Evolutionary conservation across 108 stramenopile genomes (phyloP), one percentile per base, ranked within the genome.

Genomic region (Epithemia pelagica): DNA sequence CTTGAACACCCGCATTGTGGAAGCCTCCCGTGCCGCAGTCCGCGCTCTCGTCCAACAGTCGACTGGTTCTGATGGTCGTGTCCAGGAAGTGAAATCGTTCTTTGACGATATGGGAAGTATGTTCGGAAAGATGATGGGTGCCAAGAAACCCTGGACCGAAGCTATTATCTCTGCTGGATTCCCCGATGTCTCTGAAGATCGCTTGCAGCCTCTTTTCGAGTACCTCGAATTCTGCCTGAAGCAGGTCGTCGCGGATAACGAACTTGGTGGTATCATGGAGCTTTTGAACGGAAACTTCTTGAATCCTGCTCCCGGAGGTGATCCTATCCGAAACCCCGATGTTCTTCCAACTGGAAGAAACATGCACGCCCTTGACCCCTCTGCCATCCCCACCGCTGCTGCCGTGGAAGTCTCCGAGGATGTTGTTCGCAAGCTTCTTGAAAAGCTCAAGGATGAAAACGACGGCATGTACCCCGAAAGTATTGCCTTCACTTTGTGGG

Each of bases 211-310:
- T 30, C 74, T 97, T 8, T 86, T 97, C 73, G 67, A 63, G 19
- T 97, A 97, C 88, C 79, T 97, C 27, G 96, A 97, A 76, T 96
- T 96, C 81, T 96, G 95, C 83, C 82, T 97, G 70, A 95, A 94
- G 78, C 96, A 97, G 78, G 81, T 97, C 58, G 95, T 97, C 67
- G 94, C 94, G n/a, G 88, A 97, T 79, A 95, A 97, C 76, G 96
- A 97, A 73, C 88, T 97, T 58, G 87, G 90, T 58, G 95, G 92
- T 23, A 90, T 97, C 54, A 85, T 96, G 86, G 83, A 89, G 69
- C 86, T 95, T 18, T 81, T 97, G 30, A 92, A 97, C 70, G 96
- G 96, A 58, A 74, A 94, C 58, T 97, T 94, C 89, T 85, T 97
- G 62, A 82, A 86, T 82, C 96, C 96, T 56, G 96, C 93, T 25